These are phyloP conservation scores for Exophiala mesophila DNA, from an alignment of 2,329 filamentous ascomycete genomes.

Conservation along the genomic window DNA sequence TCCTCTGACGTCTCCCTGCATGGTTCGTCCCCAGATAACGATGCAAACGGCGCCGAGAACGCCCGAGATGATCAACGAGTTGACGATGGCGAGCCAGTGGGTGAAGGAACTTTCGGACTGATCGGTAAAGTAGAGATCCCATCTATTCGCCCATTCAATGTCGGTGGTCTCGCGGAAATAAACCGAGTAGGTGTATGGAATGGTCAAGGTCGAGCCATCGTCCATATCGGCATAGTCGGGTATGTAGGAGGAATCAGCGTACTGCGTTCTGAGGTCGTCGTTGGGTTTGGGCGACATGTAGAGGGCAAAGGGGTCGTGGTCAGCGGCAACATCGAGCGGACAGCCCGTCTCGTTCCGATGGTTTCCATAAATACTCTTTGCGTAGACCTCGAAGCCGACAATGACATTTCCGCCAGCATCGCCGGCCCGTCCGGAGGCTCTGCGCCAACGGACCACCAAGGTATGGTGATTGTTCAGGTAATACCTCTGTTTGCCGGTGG, in stretches of 20 bases:
- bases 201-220: slow-evolving; percentile 61
- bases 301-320: slow-evolving; percentile 63
- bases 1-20: slow-evolving; percentile 71
- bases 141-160: slow-evolving; percentile 77
- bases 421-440: slow-evolving; percentile 64
- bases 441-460: slow-evolving; percentile 72
- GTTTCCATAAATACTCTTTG: slow-evolving; percentile 69
- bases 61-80: slow-evolving; percentile 77
- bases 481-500: slow-evolving; percentile 58
- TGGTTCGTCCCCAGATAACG: slow-evolving; percentile 74
- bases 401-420: slow-evolving; percentile 70
- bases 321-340: slow-evolving; percentile 60
- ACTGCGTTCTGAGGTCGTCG: slow-evolving; percentile 46
- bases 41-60: slow-evolving; percentile 73
- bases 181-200: slow-evolving; percentile 84
- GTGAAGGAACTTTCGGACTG: slow-evolving; percentile 76
- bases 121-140: slow-evolving; percentile 87
- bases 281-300: slow-evolving; percentile 59
- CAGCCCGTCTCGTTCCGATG: slow-evolving; percentile 62
- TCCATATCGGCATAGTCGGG: slow-evolving; percentile 55
- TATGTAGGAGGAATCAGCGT: slow-evolving; percentile 57
- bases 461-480: slow-evolving; percentile 87
- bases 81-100: slow-evolving; percentile 84
- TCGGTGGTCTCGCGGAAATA: slow-evolving; percentile 80
- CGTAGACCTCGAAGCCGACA: slow-evolving; percentile 84